phyloP scores from a whole-genome alignment of 164 flowering plant genomes.

The Pachysandra terminalis region DNA sequence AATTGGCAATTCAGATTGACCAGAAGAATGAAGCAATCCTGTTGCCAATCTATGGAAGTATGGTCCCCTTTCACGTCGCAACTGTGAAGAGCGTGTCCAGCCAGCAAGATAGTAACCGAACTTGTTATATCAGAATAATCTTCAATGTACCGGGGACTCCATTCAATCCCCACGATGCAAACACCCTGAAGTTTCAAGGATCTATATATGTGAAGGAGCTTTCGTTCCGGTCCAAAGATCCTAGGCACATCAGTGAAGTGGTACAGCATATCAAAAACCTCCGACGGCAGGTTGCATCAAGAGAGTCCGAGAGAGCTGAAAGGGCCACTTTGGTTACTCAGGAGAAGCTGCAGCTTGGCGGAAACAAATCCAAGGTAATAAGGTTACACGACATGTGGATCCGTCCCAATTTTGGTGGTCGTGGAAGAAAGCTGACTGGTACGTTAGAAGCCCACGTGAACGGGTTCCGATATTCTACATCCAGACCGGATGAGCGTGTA shows the following conservation, averaged over 20 bases:
- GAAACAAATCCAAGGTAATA: conserved; percentile 46
- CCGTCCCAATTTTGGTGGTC: conserved; percentile 54
- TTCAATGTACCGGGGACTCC: background rate
- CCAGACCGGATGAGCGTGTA: conserved; percentile 57
- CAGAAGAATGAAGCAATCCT: background rate
- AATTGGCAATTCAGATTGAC: background rate
- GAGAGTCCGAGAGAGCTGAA: conserved; percentile 22
- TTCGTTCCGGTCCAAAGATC: background rate
- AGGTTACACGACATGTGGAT: conserved; percentile 52
- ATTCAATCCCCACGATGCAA: background rate
- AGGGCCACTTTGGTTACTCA: conserved; percentile 70
- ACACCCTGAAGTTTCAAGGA: background rate
- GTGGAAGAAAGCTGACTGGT: conserved; percentile 57
- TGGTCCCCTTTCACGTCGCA: background rate
- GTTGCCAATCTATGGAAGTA: background rate
- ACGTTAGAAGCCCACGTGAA: conserved; percentile 54
- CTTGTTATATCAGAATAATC: background rate
- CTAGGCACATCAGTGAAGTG: background rate
- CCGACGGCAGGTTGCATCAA: background rate
- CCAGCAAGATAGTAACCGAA: background rate
- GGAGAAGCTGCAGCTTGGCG: conserved; percentile 53
- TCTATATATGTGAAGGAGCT: background rate
- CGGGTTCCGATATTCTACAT: conserved; percentile 58
- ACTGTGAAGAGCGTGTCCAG: background rate
- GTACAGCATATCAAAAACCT: background rate